Base-by-base conservation (phyloP, 805 yeast genomes). In the Ogataea allantospora region DNA sequence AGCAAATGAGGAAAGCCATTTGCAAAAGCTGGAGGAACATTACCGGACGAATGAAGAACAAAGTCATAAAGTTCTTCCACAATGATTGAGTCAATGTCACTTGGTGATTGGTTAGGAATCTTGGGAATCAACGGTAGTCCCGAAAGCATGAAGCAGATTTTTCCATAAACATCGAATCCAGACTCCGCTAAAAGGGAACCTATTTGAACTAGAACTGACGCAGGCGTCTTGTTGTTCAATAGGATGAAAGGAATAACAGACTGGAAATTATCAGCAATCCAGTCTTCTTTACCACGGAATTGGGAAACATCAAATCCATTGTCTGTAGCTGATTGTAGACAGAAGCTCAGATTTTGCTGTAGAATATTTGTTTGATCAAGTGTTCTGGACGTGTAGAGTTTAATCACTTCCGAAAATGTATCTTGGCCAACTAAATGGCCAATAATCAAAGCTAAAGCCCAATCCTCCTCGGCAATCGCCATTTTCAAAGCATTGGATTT, bases 51-150 rank as follows among this genome's bases (percentile, higher is more conserved):
- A 11, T 56, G 52, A 25, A 70, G 56, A 6, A 68, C 55, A 51
- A 66, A 81, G 57, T 87, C 95, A 54, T 80, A 85, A 5, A 84
- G 59, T 55, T 87, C 95, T 5, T 83, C 77, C 54, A 83, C 70
- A 18, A 81, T 55, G 25, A 72, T 53, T 15, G 75, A 57, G 34
- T 76, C 78, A 21, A 67, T 47, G 19, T 75, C 53, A 14, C 52
- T 27, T 3, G 59, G 51, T 2, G 48, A 27, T n/a, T 43, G 35
- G 14, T 35, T 39, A 36, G 51, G 27, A 15, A 27, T 28, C 9
- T 43, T 39, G 9, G 60, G 44, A 54, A 55, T 34, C 39, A 60
- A 17, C 9, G 61, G 55, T 40, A 53, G 27, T 7, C 66, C 66
- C 3, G 65, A 57, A 3, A 62, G 43, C 15, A 62, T 24, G 23